A percentile compares a stretch with the other conserved stretches of the same genome.
Evolutionary conservation across 306 rosid genomes (phyloP).

Genomic region (Inga oerstediana): DNA sequence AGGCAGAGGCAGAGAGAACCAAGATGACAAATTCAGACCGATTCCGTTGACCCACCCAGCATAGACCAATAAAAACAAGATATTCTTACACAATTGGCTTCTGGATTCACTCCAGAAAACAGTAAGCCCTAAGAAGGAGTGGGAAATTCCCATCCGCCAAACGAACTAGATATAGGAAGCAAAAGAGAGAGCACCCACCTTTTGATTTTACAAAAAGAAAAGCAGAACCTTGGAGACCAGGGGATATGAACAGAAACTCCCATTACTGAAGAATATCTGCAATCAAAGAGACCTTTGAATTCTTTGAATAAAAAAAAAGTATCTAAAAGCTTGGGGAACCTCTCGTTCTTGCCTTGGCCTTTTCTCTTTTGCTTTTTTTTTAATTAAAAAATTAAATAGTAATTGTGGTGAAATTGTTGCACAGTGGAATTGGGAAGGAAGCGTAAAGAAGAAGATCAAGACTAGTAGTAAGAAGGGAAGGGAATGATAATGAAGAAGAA

Average conservation of each 20-base stretch:
- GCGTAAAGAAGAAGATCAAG: slow-evolving; percentile 46
- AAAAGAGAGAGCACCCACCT: slow-evolving; percentile 51
- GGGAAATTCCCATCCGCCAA: neutral
- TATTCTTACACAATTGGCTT: slow-evolving; percentile 11
- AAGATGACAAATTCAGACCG: slow-evolving; percentile 30
- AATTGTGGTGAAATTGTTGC: neutral
- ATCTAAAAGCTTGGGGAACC: slow-evolving; percentile 46
- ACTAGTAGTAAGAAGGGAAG: slow-evolving; percentile 13
- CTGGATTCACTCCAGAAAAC: slow-evolving; percentile 11
- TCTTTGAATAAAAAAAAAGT: slow-evolving; percentile 45
- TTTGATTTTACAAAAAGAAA: slow-evolving; percentile 55
- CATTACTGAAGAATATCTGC: slow-evolving; percentile 50
- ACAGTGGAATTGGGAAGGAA: slow-evolving; percentile 13
- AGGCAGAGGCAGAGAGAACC: neutral
- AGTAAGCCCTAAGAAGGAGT: slow-evolving; percentile 9
- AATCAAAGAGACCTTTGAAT: slow-evolving; percentile 48
- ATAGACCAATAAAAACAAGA: neutral
- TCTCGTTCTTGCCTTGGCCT: slow-evolving; percentile 12
- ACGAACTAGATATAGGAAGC: slow-evolving; percentile 5
- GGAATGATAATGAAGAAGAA: neutral
- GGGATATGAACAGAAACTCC: slow-evolving; percentile 47
- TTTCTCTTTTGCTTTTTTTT: neutral
- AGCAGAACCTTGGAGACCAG: slow-evolving; percentile 45
- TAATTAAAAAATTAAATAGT: neutral
- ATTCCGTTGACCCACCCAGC: slow-evolving; percentile 6